Conservation (phyloP, 139 green algal species). For the Chlorella sp. region DNA sequence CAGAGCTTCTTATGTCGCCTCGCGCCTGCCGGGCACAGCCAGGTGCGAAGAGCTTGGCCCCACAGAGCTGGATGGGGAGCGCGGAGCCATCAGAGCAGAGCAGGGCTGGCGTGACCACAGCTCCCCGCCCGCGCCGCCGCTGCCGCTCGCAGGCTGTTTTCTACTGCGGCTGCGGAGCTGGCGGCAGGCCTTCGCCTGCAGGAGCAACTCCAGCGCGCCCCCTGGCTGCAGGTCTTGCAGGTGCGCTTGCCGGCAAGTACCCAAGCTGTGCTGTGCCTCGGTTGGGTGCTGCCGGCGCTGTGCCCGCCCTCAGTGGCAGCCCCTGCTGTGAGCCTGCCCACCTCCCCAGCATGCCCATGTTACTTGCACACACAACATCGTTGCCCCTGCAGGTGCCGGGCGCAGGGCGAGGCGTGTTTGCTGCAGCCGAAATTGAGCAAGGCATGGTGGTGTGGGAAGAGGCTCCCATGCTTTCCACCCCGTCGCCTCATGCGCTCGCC, state of each 20-base stretch:
- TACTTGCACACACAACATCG: not conserved
- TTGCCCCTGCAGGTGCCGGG: slow-evolving; percentile 20
- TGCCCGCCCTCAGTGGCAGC: not conserved
- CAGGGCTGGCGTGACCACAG: not conserved
- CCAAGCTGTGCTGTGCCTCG: too few species aligned
- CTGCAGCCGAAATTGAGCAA: slow-evolving; percentile 9
- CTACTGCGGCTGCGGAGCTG: not conserved
- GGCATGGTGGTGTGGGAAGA: slow-evolving; percentile 28
- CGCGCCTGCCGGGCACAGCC: too few species aligned
- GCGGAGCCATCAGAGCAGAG: not conserved
- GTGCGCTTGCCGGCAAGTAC: not conserved
- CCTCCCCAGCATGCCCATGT: not conserved
- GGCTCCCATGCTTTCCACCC: slow-evolving; percentile 16
- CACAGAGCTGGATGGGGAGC: not conserved
- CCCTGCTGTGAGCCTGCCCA: not conserved
- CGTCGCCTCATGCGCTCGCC: not conserved
- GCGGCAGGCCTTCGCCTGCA: not conserved
- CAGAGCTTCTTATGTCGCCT: too few species aligned
- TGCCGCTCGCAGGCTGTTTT: not conserved
- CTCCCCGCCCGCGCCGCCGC: not conserved
- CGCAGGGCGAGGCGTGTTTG: slow-evolving; percentile 36
- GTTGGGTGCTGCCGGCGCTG: not conserved
- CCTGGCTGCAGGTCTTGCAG: slow-evolving; percentile 18
- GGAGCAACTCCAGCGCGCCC: not conserved
- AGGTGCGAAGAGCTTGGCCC: too few species aligned